phyloP scores from a whole-genome alignment of 176 grass and related monocot species.

The Oryza meridionalis region DNA sequence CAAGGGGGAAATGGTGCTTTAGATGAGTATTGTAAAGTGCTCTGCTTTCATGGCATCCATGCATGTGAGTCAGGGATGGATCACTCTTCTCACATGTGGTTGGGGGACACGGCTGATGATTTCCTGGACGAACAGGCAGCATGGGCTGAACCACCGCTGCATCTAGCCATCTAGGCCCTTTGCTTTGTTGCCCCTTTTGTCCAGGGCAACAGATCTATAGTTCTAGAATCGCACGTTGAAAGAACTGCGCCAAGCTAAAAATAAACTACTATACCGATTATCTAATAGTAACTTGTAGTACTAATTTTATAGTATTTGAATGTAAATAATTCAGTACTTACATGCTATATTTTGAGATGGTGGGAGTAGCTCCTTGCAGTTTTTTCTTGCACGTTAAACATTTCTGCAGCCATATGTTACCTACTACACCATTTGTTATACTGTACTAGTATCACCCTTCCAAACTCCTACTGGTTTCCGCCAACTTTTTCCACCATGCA shows the following conservation, averaged over 20 bases:
- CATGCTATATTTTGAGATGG: too few species aligned
- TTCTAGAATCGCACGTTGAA: constrained; percentile 18
- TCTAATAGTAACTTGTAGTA: background rate
- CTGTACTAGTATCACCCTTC: too few species aligned
- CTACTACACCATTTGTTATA: background rate
- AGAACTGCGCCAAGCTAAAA: background rate
- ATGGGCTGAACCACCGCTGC: too few species aligned
- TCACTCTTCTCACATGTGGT: background rate
- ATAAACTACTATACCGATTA: background rate
- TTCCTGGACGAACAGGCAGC: constrained; percentile 32
- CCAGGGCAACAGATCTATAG: background rate
- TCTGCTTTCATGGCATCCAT: background rate
- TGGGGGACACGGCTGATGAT: constrained; percentile 38
- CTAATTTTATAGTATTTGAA: too few species aligned
- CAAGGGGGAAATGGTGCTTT: background rate
- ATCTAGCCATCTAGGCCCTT: background rate
- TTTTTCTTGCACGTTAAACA: background rate
- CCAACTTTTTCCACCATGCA: too few species aligned
- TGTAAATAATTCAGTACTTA: too few species aligned
- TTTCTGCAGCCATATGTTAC: background rate
- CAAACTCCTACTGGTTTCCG: too few species aligned
- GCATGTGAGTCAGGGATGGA: constrained; percentile 23
- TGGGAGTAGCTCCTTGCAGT: background rate
- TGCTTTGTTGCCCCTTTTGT: background rate
- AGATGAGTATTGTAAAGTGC: background rate